These are phyloP conservation scores for Hypoxylon sp. DNA, from an alignment of 2,329 filamentous ascomycete genomes.

Conservation along the genomic window DNA sequence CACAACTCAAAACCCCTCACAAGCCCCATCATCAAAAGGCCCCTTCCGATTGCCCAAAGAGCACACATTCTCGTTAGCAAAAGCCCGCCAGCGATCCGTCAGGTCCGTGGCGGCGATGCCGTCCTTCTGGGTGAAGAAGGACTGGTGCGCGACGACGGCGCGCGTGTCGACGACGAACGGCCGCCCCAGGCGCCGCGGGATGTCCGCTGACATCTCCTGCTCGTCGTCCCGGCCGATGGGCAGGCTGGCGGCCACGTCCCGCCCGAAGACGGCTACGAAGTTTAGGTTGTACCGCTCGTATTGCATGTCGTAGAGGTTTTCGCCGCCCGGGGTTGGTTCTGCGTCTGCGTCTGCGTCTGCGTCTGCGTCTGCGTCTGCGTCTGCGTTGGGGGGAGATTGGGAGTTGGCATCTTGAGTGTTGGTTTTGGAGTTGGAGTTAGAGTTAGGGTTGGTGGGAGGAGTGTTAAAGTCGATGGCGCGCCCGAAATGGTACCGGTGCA, in stretches of 20 bases:
- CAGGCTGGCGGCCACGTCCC: conserved; percentile 55
- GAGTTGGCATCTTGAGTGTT: neutral
- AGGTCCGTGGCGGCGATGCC: conserved; percentile 61
- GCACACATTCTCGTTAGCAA: conserved; percentile 62
- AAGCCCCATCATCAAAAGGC: conserved; percentile 36
- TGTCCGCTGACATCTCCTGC: conserved; percentile 52
- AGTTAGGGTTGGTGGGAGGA: conserved; percentile 19
- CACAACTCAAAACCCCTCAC: conserved; percentile 32
- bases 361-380: too few relatives aligned
- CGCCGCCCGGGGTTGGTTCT: conserved; percentile 36
- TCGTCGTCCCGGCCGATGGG: conserved; percentile 55
- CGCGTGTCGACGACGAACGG: conserved; percentile 61
- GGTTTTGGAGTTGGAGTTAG: neutral
- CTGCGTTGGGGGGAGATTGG: neutral
- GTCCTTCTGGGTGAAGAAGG: conserved; percentile 52
- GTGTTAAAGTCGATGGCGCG: conserved; percentile 37
- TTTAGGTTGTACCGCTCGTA: conserved; percentile 60
- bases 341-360: conserved; percentile 8
- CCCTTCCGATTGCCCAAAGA: conserved; percentile 30
- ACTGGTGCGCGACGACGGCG: conserved; percentile 61
- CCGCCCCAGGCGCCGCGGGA: conserved; percentile 49
- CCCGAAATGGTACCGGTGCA: conserved; percentile 58
- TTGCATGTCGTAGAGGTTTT: conserved; percentile 55
- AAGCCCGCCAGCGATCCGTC: conserved; percentile 60
- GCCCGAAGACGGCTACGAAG: conserved; percentile 61